A percentile compares a stretch with the other conserved stretches of the same genome.
Evolutionary conservation across 2,329 filamentous ascomycete species (phyloP).

Genomic region (Zasmidium angulare): DNA sequence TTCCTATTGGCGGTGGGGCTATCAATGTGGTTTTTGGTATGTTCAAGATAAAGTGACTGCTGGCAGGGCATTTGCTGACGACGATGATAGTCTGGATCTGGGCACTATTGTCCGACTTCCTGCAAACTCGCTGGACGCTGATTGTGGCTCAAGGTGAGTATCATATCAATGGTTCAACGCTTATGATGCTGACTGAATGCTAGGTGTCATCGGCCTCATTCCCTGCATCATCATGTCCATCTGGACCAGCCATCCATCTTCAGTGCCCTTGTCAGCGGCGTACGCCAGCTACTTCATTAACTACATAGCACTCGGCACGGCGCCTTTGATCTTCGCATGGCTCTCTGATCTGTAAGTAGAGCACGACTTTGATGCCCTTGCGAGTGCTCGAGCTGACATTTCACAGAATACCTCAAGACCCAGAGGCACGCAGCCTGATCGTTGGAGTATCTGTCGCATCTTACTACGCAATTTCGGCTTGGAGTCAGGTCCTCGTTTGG

Average conservation of each 20-base stretch:
- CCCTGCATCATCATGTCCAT: conserved; percentile 54
- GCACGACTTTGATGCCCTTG: too few species aligned
- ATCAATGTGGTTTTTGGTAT: conserved; percentile 48
- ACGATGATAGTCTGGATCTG: conserved; percentile 50
- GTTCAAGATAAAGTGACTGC: not conserved
- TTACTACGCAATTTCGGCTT: conserved; percentile 53
- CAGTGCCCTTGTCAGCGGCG: conserved; percentile 46
- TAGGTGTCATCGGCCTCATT: conserved; percentile 45
- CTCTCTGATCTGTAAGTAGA: conserved; percentile 46
- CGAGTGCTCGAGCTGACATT: too few species aligned
- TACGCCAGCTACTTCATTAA: conserved; percentile 56
- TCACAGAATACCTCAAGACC: conserved; percentile 46
- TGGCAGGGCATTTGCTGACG: not conserved
- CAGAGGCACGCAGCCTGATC: conserved; percentile 50
- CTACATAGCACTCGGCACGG: conserved; percentile 50
- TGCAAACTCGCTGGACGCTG: conserved; percentile 53
- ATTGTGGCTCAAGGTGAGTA: conserved; percentile 46
- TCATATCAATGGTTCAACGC: not conserved
- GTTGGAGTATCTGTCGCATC: conserved; percentile 52
- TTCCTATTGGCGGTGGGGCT: conserved; percentile 50
- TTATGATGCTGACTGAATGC: not conserved
- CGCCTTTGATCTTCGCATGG: conserved; percentile 55
- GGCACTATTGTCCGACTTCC: conserved; percentile 52
- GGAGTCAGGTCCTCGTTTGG: conserved; percentile 55
- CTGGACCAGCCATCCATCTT: conserved; percentile 50